Conservation (phyloP, 75 land plant species). For the Pseudotsuga menziesii region DNA sequence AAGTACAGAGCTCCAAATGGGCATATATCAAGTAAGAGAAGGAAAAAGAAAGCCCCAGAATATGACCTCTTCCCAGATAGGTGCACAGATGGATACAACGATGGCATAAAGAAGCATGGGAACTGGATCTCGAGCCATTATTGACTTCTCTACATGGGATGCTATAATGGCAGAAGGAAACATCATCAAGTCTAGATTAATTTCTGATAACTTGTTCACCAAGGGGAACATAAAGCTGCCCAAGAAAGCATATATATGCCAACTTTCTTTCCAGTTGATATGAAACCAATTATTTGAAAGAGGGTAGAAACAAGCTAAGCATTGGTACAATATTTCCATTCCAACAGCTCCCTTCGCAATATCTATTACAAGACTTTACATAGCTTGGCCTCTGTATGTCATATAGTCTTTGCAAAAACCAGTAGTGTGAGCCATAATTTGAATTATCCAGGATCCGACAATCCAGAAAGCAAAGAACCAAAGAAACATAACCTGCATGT, state of each 20-base stretch:
- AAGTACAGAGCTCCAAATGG: slow-evolving; percentile 72
- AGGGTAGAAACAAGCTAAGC: slow-evolving; percentile 67
- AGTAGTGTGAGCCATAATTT: slow-evolving; percentile 60
- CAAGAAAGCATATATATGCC: slow-evolving; percentile 72
- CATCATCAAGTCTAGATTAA: slow-evolving; percentile 49
- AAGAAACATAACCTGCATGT: slow-evolving; percentile 85
- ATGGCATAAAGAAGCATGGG: slow-evolving; percentile 80
- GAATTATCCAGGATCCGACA: slow-evolving; percentile 90
- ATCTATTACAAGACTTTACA: slow-evolving; percentile 91
- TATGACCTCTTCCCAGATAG: no score
- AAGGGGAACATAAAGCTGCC: slow-evolving; percentile 89
- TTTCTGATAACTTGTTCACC: slow-evolving; percentile 72
- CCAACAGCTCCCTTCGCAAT: slow-evolving; percentile 92
- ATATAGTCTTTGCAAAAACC: slow-evolving; percentile 75
- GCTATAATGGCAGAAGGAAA: slow-evolving; percentile 54
- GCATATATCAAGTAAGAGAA: slow-evolving; percentile 80
- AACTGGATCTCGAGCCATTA: slow-evolving; percentile 83
- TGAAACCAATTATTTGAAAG: slow-evolving; percentile 84
- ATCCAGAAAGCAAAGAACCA: slow-evolving; percentile 95
- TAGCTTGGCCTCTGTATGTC: slow-evolving; percentile 85
- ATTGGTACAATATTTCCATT: slow-evolving; percentile 70
- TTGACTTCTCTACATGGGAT: slow-evolving; percentile 89
- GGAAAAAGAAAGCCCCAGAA: slow-evolving; percentile 94
- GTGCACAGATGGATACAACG: slow-evolving; percentile 88
- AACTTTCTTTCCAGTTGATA: slow-evolving; percentile 64